Evolutionary conservation across 2,329 filamentous ascomycete species (phyloP), one percentile per base, ranked within the genome.

Genomic region (Stachybotrys chartarum): DNA sequence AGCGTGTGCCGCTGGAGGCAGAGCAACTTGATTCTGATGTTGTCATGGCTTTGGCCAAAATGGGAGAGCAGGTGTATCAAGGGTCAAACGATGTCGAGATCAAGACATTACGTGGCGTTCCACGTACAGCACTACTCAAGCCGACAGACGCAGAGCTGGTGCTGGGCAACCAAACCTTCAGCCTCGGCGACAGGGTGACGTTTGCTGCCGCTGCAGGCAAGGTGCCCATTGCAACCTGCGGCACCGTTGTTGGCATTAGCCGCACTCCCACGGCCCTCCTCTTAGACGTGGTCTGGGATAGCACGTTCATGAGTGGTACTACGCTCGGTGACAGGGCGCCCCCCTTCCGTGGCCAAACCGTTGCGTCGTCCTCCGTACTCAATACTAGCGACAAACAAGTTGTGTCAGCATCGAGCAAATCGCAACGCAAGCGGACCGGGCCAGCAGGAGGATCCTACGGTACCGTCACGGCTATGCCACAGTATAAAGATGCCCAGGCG

Each of bases 111-210:
- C 86, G 84, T 56, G 85, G 86, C 55, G 91, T 97, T 49, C 94
- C 94, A 52, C 86, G 95, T 53, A 87, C 86, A 62, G 94, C 91
- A 8, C 77, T 99, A 17, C 79, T 99, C 66, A 96, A 96, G 68
- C 95, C 95, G n/a, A 82, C 86, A 1, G 94, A 99, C 72, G 92
- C 92, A n/a, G 92, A 97, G 70, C 90, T 97, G 68, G 87, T 92
- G 54, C 83, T 97, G 46, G 86, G 90, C 55, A 88, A 88, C 68
- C 95, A 99, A 70, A 80, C 72, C 18, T 99, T 97, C 72, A 72
- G 74, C 55, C 81, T 99, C 35, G 94, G 94, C 54, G 92, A 99
- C 70, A 88, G 95, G 24, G 84, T 99, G 30, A 90, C 96, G 46
- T 99, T 97, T 69, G 91, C 92, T 8, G 88, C 92, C 64, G 90